phyloP scores from a whole-genome alignment of 768 basidiomycete genomes.

The Lyophyllum decastes region DNA sequence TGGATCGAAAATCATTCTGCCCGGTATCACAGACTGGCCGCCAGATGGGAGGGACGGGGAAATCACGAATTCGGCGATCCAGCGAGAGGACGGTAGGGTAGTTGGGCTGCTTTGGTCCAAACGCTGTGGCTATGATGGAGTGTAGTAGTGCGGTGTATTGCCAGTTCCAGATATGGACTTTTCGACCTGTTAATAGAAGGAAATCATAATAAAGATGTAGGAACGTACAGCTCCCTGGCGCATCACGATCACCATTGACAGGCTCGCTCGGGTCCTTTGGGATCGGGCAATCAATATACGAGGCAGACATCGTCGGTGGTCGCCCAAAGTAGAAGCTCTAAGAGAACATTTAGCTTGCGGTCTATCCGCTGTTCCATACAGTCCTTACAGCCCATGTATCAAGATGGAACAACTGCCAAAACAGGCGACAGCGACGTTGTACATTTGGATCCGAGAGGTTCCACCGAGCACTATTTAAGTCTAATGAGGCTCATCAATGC shows the following conservation, averaged over 20 bases:
- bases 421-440: constrained; percentile 54
- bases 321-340: constrained; percentile 67
- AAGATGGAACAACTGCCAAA: constrained; percentile 68
- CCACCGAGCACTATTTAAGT: constrained; percentile 63
- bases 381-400: constrained; percentile 61
- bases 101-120: constrained; percentile 51
- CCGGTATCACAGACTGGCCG: constrained; percentile 35
- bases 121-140: constrained; percentile 47
- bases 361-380: neutral
- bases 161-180: constrained; percentile 59
- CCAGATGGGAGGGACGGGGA: constrained; percentile 49
- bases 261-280: constrained; percentile 45
- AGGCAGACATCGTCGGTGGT: constrained; percentile 53
- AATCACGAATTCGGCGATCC: constrained; percentile 63
- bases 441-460: constrained; percentile 46
- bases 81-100: constrained; percentile 57
- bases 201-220: neutral
- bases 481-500: constrained; percentile 29
- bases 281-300: constrained; percentile 58
- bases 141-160: constrained; percentile 57
- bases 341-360: neutral
- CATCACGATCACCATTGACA: constrained; percentile 31
- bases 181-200: neutral
- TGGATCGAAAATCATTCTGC: constrained; percentile 6
- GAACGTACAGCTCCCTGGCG: constrained; percentile 43